phyloP scores from a whole-genome alignment of 306 rosid species.

The Lotus japonicus region DNA sequence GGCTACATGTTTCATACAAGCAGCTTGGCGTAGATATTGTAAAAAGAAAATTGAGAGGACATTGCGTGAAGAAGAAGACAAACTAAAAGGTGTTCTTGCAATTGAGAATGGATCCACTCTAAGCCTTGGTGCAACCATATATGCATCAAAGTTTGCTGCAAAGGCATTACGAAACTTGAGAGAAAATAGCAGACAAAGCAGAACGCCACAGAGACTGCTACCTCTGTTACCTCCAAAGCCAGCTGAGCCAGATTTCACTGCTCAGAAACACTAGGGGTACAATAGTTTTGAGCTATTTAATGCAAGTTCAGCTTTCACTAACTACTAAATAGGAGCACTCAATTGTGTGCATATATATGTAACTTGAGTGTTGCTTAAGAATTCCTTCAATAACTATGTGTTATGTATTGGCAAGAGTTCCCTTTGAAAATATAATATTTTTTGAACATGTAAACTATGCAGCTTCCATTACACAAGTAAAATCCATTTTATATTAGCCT shows the following conservation, averaged over 20 bases:
- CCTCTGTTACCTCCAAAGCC: too few relatives aligned
- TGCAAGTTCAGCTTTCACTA: not conserved
- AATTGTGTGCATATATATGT: not conserved
- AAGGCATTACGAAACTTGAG: slow-evolving; percentile 15
- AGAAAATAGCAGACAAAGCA: slow-evolving; percentile 7
- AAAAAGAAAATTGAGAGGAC: slow-evolving; percentile 22
- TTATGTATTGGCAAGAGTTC: not conserved
- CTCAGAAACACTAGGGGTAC: not conserved
- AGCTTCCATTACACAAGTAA: not conserved
- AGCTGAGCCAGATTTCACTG: too few relatives aligned
- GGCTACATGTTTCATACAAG: too few relatives aligned
- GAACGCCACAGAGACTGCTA: not conserved
- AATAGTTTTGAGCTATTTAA: not conserved
- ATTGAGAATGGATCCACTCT: slow-evolving; percentile 12
- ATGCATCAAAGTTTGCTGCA: slow-evolving; percentile 17
- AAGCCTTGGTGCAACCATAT: slow-evolving; percentile 49
- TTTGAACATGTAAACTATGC: not conserved
- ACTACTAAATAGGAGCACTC: not conserved
- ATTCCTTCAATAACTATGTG: too few relatives aligned
- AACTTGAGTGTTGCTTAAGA: too few relatives aligned
- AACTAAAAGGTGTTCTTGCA: slow-evolving; percentile 20
- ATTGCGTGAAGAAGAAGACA: slow-evolving; percentile 34
- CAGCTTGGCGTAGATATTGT: too few relatives aligned
- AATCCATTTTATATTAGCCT: not conserved
- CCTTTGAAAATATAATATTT: not conserved